phyloP scores from a whole-genome alignment of 2,329 filamentous ascomycete species.

The Fusarium drepaniforme region DNA sequence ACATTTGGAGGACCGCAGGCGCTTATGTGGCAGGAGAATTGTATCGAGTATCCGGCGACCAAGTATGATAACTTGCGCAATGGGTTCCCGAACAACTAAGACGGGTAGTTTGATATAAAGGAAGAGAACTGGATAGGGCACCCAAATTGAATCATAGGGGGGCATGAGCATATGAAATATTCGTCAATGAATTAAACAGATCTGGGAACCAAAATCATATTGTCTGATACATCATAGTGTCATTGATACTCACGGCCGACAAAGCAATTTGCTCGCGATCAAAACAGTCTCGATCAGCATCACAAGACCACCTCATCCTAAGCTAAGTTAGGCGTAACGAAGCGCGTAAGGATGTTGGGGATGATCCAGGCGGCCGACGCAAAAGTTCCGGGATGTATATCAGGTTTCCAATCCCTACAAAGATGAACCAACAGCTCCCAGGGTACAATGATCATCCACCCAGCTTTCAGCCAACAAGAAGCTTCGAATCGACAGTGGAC shows the following conservation, averaged over 20 bases:
- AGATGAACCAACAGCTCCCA: not conserved
- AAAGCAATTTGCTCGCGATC: not conserved
- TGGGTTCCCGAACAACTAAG: constrained; percentile 63
- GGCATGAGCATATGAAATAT: not conserved
- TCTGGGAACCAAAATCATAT: not conserved
- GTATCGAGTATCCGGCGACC: constrained; percentile 71
- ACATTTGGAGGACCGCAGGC: constrained; percentile 64
- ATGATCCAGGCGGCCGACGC: not conserved
- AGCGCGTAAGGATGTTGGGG: not conserved
- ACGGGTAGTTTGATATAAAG: not conserved
- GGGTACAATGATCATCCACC: not conserved
- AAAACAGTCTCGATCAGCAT: not conserved
- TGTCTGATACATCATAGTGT: not conserved
- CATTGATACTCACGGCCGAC: not conserved
- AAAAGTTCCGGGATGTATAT: not conserved
- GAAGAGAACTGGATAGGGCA: not conserved
- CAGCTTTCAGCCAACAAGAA: not conserved
- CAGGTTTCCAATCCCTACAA: not conserved
- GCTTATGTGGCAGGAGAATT: constrained; percentile 68
- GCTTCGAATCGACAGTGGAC: not conserved
- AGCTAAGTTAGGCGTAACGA: not conserved
- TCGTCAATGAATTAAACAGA: not conserved
- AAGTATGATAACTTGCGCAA: constrained; percentile 79
- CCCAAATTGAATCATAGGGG: not conserved
- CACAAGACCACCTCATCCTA: not conserved